Base-by-base conservation (phyloP, 2,329 filamentous ascomycete genomes). In the Cordyceps fumosorosea region DNA sequence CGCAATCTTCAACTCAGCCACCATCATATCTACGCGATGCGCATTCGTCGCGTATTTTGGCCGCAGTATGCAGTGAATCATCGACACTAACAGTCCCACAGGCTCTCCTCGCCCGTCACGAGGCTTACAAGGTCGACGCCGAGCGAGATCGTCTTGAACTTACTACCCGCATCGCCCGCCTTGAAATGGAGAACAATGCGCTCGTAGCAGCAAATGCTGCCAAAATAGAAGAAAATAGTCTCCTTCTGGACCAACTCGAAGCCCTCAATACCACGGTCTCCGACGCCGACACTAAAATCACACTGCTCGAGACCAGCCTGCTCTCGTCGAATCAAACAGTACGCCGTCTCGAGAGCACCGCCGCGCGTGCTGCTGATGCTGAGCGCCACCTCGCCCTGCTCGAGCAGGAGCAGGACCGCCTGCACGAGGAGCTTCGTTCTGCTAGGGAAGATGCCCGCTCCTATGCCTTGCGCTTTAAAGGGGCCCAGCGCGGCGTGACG, bases 121-220 rank as follows among this genome's bases (percentile, higher is more conserved):
- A 98, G 80, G 87, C 90, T 64, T 97, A 96, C 76, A 93, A 97
- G 82, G 88, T 88, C 68, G 91, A 96, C 74, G 91, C 93, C 64
- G 92, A 96, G 79, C 86, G 87, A 68, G 92, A 97, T 73, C 89
- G 93, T 64, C 78, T 81, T 64, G 84, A 88, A 64, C 86, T 97
- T 76, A 82, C 84, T 51, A 75, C 79, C 53, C 89, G 84, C 65
- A 92, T 97, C 72, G 87, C 89, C 68, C 82, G 82, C 66, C 81
- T 99, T 58, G 91, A 96, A 76, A 76, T 76, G 69, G 84, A 86
- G 68, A 96, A 96, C 77, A 81, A 79, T 69, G 79, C 84, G 64
- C 83, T 96, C 64, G 90, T 96, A 75, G 80, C 81, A 48, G 83
- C 85, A 69, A 99, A 98, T 76, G 86, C 87, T 60, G 81, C 82